Conservation (phyloP, 768 basidiomycete species). For the Hygrocybe punicea region DNA sequence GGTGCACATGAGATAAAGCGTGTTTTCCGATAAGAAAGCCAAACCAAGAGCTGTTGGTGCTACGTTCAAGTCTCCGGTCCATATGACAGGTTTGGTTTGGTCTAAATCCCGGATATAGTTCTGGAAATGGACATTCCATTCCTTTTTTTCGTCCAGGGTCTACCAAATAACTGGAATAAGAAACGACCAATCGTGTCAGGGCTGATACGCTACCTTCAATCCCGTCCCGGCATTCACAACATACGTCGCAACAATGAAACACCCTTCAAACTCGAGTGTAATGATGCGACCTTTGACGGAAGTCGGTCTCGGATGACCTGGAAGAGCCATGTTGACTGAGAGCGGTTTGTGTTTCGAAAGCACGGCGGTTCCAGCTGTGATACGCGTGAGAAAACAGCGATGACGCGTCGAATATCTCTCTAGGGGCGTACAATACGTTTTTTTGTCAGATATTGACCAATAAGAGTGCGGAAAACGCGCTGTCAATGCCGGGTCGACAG, state of each 20-base stretch:
- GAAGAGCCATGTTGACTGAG: conserved; percentile 61
- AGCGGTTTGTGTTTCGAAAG: conserved; percentile 75
- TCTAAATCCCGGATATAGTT: conserved; percentile 69
- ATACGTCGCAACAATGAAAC: conserved; percentile 75
- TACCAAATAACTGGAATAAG: conserved; percentile 26
- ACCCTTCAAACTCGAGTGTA: conserved; percentile 73
- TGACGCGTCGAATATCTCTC: neutral
- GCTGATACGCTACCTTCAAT: conserved; percentile 53
- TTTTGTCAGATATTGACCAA: conserved; percentile 76
- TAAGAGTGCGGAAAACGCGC: conserved; percentile 64
- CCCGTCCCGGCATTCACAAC: conserved; percentile 78
- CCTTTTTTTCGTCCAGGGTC: conserved; percentile 73
- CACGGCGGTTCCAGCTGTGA: conserved; percentile 72
- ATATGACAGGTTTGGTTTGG: conserved; percentile 78
- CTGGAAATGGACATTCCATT: conserved; percentile 66
- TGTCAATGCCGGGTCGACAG: conserved; percentile 55
- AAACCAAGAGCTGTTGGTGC: conserved; percentile 72
- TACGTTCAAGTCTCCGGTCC: conserved; percentile 86
- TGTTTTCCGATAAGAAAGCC: neutral
- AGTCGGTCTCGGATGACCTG: conserved; percentile 65
- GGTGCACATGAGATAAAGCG: neutral
- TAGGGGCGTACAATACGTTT: conserved; percentile 58
- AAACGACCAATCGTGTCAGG: neutral
- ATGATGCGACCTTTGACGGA: conserved; percentile 73
- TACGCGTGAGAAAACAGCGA: neutral